Percentiles rank a stretch among this genome's conserved stretches.
These are phyloP conservation scores for Oryza brachyantha DNA, from an alignment of 176 grass and related monocot species.

Conservation along the genomic window DNA sequence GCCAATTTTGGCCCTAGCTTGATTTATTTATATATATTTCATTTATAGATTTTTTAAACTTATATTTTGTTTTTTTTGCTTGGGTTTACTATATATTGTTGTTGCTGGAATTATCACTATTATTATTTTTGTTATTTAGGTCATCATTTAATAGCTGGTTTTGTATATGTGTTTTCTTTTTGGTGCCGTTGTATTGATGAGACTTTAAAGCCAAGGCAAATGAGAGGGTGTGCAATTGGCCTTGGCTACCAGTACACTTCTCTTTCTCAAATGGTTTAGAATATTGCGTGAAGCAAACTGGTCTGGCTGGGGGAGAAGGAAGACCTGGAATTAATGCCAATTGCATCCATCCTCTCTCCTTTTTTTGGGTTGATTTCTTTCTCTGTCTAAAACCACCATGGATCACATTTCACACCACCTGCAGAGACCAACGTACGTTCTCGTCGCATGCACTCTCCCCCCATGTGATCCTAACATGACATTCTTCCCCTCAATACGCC, in stretches of 20 bases:
- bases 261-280: conserved; percentile 35
- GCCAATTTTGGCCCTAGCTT: background rate
- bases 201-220: conserved; percentile 55
- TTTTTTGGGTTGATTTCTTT: background rate
- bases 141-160: conserved; percentile 4
- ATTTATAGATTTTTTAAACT: background rate
- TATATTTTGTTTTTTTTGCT: no score
- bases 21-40: background rate
- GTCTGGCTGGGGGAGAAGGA: conserved; percentile 10
- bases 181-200: conserved; percentile 60
- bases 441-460: background rate
- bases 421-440: background rate
- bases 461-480: conserved; percentile 41
- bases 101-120: background rate
- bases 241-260: background rate
- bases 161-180: conserved; percentile 34
- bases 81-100: no score
- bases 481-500: conserved; percentile 21
- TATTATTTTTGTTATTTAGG: conserved; percentile 4
- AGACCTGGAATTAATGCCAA: conserved; percentile 37
- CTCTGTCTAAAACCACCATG: background rate
- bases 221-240: conserved; percentile 6
- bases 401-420: background rate
- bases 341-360: background rate
- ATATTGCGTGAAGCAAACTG: conserved; percentile 78